A percentile compares a stretch with the other conserved stretches of the same genome.
These are phyloP conservation scores for Bacidia gigantensis DNA, from an alignment of 495 filamentous ascomycete genomes.

Conservation along the genomic window DNA sequence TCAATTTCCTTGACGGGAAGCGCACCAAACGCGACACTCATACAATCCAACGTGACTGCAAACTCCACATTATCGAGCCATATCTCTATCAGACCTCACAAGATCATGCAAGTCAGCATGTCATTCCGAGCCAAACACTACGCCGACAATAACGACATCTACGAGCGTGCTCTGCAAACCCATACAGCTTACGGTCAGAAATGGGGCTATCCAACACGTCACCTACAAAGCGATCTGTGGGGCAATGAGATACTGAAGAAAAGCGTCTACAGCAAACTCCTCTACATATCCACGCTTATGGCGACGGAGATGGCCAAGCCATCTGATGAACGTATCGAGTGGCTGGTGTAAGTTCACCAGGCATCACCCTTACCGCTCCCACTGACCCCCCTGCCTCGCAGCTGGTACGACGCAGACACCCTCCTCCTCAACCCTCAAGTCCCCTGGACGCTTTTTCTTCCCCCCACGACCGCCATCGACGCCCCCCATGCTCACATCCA, in stretches of 20 bases:
- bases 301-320: constrained; percentile 29
- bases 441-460: neutral
- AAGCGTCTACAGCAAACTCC: constrained; percentile 31
- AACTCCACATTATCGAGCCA: too few relatives aligned
- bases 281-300: constrained; percentile 28
- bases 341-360: constrained; percentile 28
- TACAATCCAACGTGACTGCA: too few relatives aligned
- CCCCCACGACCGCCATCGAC: neutral
- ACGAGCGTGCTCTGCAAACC: constrained; percentile 28
- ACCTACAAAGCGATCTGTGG: too few relatives aligned
- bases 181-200: constrained; percentile 25
- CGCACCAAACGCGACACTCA: too few relatives aligned
- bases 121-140: too few relatives aligned
- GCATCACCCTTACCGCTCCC: too few relatives aligned
- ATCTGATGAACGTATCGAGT: constrained; percentile 24
- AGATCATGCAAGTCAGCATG: too few relatives aligned
- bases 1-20: too few relatives aligned
- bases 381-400: too few relatives aligned
- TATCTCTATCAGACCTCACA: too few relatives aligned
- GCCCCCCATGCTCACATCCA: neutral
- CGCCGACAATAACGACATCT: too few relatives aligned
- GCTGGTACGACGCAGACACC: neutral
- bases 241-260: too few relatives aligned
- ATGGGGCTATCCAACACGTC: constrained; percentile 29
- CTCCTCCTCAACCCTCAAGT: neutral